Percentiles rank a stretch among this genome's conserved stretches.
Conservation (phyloP, 2,329 filamentous ascomycete genomes). For the Simplicillium aogashimaense region DNA sequence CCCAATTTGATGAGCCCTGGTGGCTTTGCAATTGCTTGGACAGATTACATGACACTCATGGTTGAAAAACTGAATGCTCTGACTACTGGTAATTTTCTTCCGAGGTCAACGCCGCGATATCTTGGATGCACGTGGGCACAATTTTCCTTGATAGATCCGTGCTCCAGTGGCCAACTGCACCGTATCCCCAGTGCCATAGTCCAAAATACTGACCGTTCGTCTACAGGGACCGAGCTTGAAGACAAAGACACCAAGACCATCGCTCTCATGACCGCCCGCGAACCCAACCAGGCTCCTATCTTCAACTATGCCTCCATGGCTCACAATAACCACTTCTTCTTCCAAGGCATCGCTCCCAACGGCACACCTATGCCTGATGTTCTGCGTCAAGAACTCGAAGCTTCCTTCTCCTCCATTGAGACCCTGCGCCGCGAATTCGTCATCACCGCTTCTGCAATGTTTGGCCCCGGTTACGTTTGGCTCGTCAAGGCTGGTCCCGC, state of each 20-base stretch:
- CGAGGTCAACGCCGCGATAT: constrained; percentile 1
- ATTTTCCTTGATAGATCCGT: background rate
- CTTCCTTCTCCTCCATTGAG: constrained; percentile 72
- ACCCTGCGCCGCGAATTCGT: constrained; percentile 74
- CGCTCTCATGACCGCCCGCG: constrained; percentile 65
- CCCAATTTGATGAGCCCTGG: constrained; percentile 59
- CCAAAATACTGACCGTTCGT: background rate
- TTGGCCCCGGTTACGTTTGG: constrained; percentile 96
- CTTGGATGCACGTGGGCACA: background rate
- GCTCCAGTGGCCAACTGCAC: no score
- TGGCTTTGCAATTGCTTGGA: constrained; percentile 71
- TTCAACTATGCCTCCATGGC: constrained; percentile 98
- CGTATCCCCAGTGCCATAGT: constrained; percentile 1
- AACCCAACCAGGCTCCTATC: constrained; percentile 63
- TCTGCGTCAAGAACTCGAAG: constrained; percentile 51
- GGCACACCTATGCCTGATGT: constrained; percentile 41
- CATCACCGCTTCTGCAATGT: constrained; percentile 78
- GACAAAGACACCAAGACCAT: constrained; percentile 55
- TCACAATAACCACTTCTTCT: constrained; percentile 84
- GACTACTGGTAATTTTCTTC: constrained; percentile 52
- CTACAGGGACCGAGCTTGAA: constrained; percentile 53
- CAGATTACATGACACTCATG: constrained; percentile 67
- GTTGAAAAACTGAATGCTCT: constrained; percentile 67
- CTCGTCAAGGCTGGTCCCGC: constrained; percentile 53
- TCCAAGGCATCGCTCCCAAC: constrained; percentile 40